Conservation (phyloP, 805 yeast species). For the Ogataea saltuana region DNA sequence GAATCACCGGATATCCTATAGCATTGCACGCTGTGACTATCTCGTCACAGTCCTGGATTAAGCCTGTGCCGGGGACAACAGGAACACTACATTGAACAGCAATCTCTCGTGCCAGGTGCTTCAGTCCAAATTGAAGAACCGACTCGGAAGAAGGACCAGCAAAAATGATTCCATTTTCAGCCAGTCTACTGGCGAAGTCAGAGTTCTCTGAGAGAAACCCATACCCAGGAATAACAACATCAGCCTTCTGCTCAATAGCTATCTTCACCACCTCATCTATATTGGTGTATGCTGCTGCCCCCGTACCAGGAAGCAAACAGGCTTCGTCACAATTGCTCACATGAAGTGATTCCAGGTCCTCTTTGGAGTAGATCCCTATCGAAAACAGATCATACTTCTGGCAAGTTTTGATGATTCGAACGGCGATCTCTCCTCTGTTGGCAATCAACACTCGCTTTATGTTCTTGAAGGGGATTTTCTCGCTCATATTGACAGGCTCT, state of each 20-base stretch:
- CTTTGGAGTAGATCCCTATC: conserved; percentile 87
- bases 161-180: conserved; percentile 76
- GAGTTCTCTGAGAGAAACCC: conserved; percentile 98
- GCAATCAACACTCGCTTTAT: conserved; percentile 83
- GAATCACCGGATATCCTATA: conserved; percentile 88
- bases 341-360: conserved; percentile 86
- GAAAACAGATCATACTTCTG: conserved; percentile 74
- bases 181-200: conserved; percentile 88
- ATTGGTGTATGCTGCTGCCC: conserved; percentile 87
- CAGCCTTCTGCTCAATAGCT: conserved; percentile 77
- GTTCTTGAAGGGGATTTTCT: neutral
- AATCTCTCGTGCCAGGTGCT: conserved; percentile 94
- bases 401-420: conserved; percentile 86
- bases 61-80: conserved; percentile 91
- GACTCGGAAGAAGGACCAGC: conserved; percentile 96
- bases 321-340: conserved; percentile 81
- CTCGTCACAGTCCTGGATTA: conserved; percentile 66
- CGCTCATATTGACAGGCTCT: neutral
- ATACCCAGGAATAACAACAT: conserved; percentile 96
- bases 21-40: conserved; percentile 71
- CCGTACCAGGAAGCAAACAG: conserved; percentile 70
- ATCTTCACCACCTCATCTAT: conserved; percentile 83
- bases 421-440: conserved; percentile 97
- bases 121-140: conserved; percentile 84
- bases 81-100: conserved; percentile 91